Percentiles rank a stretch among this genome's conserved stretches.
Evolutionary conservation across 495 filamentous ascomycete species (phyloP).

Genomic region (Massariosphaeria phaeospora): DNA sequence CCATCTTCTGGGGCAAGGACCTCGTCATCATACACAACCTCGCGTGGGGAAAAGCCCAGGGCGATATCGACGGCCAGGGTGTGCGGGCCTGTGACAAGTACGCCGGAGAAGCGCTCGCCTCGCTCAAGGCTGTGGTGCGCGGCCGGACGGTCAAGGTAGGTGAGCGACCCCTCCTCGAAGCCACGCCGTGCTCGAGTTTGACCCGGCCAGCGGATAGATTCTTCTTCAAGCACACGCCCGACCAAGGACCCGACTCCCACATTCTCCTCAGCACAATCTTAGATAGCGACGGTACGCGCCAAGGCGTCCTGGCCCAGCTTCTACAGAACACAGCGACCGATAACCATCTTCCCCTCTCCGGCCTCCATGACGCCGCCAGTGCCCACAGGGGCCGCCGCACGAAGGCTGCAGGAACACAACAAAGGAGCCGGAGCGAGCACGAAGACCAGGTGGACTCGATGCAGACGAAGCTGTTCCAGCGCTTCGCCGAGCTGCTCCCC

Average conservation of each 20-base stretch:
- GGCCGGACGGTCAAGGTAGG: conserved; percentile 34
- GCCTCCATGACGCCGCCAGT: neutral
- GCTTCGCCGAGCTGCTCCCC: conserved; percentile 40
- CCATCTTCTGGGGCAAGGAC: conserved; percentile 37
- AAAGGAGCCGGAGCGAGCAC: neutral
- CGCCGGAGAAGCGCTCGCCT: conserved; percentile 18
- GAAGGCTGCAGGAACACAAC: conserved; percentile 4
- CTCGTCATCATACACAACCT: conserved; percentile 34
- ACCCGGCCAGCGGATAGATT: conserved; percentile 9
- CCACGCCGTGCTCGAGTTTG: neutral
- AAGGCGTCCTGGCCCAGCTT: conserved; percentile 35
- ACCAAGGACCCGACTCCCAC: conserved; percentile 12
- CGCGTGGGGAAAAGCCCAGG: conserved; percentile 31
- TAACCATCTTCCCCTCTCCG: conserved; percentile 3
- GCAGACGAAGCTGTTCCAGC: conserved; percentile 35
- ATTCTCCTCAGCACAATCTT: conserved; percentile 36
- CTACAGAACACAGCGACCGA: conserved; percentile 3
- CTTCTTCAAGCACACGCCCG: conserved; percentile 21
- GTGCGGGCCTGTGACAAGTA: conserved; percentile 18
- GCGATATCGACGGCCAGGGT: conserved; percentile 26
- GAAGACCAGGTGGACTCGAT: conserved; percentile 5
- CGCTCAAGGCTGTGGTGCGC: conserved; percentile 20
- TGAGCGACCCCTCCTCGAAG: conserved; percentile 6
- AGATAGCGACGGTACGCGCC: conserved; percentile 24
- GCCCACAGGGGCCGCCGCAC: neutral